Evolutionary conservation across 805 yeast genomes (phyloP).

Genomic region (Pichia exigua): DNA sequence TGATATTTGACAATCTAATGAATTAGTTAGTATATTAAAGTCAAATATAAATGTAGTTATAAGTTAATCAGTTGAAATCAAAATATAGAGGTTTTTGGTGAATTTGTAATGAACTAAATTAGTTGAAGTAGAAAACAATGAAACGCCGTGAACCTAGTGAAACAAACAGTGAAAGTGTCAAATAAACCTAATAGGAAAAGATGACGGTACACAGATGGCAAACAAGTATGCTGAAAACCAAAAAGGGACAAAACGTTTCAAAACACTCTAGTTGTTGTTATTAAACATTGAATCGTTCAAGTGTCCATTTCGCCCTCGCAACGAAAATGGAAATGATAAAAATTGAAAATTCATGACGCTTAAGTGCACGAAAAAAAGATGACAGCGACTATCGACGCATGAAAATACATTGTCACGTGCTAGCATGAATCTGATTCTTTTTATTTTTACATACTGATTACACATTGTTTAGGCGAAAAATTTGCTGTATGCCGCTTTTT

Average conservation of each 20-base stretch:
- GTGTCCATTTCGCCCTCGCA: slow-evolving; percentile 4
- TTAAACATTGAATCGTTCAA: background rate
- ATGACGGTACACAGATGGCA: slow-evolving; percentile 9
- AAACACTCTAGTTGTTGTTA: background rate
- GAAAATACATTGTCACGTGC: background rate
- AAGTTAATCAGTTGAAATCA: background rate
- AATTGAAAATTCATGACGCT: background rate
- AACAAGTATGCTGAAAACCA: slow-evolving; percentile 1
- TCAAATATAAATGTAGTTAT: background rate
- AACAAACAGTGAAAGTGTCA: slow-evolving; percentile 4
- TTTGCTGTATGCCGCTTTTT: slow-evolving; percentile 67
- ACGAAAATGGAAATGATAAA: background rate
- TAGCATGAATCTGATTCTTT: background rate
- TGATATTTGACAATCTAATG: background rate
- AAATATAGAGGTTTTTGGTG: background rate
- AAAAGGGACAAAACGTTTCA: background rate
- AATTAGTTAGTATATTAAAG: background rate
- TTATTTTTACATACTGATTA: background rate
- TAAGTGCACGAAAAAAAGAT: background rate
- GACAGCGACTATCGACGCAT: slow-evolving; percentile 1
- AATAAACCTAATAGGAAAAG: slow-evolving; percentile 1
- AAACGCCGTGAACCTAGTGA: slow-evolving; percentile 2
- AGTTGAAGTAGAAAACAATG: background rate
- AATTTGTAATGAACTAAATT: background rate
- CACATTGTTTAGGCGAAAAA: slow-evolving; percentile 38